Conservation (phyloP, 129 eudicot genomes). For the carrot (Daucus carota) region DH1_v3.0 NC_030388.2:28151501-28152000, state of each 20-base stretch:
- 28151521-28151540: neutral
- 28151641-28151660: neutral
- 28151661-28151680: neutral
- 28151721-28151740: neutral
- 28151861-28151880: neutral
- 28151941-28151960: neutral
- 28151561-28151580: neutral
- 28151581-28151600: neutral
- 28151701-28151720: neutral
- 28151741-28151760: neutral
- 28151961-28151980: slow-evolving; percentile 80
- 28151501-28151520: neutral
- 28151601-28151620: too few species aligned
- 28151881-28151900: neutral
- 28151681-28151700: neutral
- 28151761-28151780: neutral
- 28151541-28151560: neutral
- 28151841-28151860: neutral
- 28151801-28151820: neutral
- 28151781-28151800: neutral
- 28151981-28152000: slow-evolving; percentile 62
- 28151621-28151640: neutral
- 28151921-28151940: neutral
- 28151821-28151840: neutral
- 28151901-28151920: neutral